Evolutionary conservation across 73 alveolate genomes (phyloP), one percentile per base, ranked within the genome.

Genomic region (Durusdinium trenchii): DNA sequence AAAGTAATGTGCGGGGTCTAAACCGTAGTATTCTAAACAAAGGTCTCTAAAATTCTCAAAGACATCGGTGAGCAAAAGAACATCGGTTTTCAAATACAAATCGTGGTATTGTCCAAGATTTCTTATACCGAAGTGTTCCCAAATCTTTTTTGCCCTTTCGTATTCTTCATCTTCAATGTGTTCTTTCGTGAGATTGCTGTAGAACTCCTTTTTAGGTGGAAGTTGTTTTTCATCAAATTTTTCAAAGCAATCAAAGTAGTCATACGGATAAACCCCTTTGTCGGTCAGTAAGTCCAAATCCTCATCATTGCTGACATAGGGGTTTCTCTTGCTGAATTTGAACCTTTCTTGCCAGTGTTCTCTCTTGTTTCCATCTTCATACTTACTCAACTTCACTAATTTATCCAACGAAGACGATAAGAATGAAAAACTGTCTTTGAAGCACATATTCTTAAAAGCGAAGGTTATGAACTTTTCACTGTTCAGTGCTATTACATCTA

Each of bases 1-100:
- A 35, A 18, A 81, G 46, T 81, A 43, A 46, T 81, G 91, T 0
- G 91, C 91, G 60, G 91, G 91, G 91, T 81, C 91, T 20, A 81
- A 47, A 1, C 67, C 67, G 46, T 81, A 81, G 60, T 81, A 43
- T 48, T 81, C 67, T 14, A 81, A 20, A 26, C 91, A 81, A 4
- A 46, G 46, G 43, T 43, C 67, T 81, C 91, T 81, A 35, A 45
- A 81, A 28, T 81, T 81, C 47, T 81, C 91, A 81, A 81, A 81
- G 69, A 81, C 69, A 81, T 81, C 91, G 3, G 91, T 81, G 3
- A 81, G 46, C 30, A 81, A 48, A 35, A 81, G 35, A 43, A 81
- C 91, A 81, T 81, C 91, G 26, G 91, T 81, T 45, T 46, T 45
- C 46, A 81, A 81, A 48, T 81, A 81, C 3, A 81, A 28, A 69